Conservation (phyloP, 2,329 filamentous ascomycete species). For the Botryotinia convoluta region DNA sequence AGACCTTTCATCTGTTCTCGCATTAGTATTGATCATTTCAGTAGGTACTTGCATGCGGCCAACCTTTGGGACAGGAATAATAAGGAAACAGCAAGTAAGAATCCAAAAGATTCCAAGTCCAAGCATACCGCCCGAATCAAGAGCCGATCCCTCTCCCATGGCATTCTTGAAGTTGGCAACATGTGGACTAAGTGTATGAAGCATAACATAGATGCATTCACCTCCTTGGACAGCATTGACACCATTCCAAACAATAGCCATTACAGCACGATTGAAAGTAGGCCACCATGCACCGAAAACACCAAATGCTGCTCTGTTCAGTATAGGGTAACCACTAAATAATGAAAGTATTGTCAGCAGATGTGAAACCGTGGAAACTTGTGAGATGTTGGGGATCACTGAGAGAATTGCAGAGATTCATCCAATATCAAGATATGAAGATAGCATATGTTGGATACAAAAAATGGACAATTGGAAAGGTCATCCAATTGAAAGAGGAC, state of each 20-base stretch:
- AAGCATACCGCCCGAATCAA: conserved; percentile 44
- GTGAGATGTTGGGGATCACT: background rate
- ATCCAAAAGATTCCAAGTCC: conserved; percentile 45
- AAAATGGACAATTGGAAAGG: background rate
- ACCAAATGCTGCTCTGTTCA: conserved; percentile 45
- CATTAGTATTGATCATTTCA: conserved; percentile 24
- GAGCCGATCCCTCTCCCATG: conserved; percentile 42
- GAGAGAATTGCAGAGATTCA: background rate
- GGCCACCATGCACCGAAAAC: conserved; percentile 47
- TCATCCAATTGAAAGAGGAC: background rate
- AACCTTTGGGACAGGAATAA: conserved; percentile 41
- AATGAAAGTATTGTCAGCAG: background rate
- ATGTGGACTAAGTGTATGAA: conserved; percentile 44
- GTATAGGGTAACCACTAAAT: conserved; percentile 41
- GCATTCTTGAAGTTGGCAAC: conserved; percentile 43
- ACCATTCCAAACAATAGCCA: conserved; percentile 43
- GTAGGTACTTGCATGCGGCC: background rate
- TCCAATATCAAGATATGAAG: background rate
- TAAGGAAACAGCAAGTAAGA: conserved; percentile 42
- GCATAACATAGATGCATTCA: conserved; percentile 43
- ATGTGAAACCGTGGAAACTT: background rate
- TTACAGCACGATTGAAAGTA: conserved; percentile 43
- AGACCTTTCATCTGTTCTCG: conserved; percentile 35
- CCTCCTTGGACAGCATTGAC: conserved; percentile 40
- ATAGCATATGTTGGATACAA: background rate